These are phyloP conservation scores for Incumbomyces delicatus DNA, from an alignment of 2,329 filamentous ascomycete genomes.

Conservation along the genomic window DNA sequence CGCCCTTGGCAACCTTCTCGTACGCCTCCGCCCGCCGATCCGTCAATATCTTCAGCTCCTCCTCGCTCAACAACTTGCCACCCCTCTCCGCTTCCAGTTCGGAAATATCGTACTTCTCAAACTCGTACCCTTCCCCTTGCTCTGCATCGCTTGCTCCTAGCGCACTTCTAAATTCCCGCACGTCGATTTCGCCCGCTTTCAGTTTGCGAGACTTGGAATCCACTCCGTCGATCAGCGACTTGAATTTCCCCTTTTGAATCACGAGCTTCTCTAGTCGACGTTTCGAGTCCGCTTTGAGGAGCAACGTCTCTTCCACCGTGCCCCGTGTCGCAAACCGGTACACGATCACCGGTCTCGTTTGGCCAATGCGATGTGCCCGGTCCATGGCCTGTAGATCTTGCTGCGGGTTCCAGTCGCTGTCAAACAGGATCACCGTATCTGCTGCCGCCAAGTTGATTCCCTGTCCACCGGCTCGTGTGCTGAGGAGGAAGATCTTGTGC, in stretches of 20 bases:
- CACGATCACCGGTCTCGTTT: slow-evolving; percentile 82
- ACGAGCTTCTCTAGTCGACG: slow-evolving; percentile 86
- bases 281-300: slow-evolving; percentile 84
- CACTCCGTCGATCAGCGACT: slow-evolving; percentile 51
- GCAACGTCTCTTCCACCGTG: slow-evolving; percentile 79
- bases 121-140: slow-evolving; percentile 40
- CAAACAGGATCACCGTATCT: slow-evolving; percentile 87
- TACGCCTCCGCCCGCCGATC: slow-evolving; percentile 63
- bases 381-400: slow-evolving; percentile 96
- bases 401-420: slow-evolving; percentile 89
- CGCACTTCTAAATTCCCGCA: slow-evolving; percentile 53
- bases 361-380: slow-evolving; percentile 86
- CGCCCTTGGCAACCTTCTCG: slow-evolving; percentile 64
- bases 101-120: slow-evolving; percentile 49
- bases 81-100: slow-evolving; percentile 20
- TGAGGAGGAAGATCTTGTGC: slow-evolving; percentile 72
- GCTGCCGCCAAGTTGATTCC: slow-evolving; percentile 89
- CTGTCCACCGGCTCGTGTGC: slow-evolving; percentile 83
- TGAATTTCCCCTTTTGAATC: slow-evolving; percentile 85
- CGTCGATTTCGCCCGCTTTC: slow-evolving; percentile 31
- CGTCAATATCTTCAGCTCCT: slow-evolving; percentile 67
- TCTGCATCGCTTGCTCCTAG: slow-evolving; percentile 41
- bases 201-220: slow-evolving; percentile 33
- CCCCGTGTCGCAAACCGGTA: slow-evolving; percentile 88
- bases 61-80: slow-evolving; percentile 57